Conservation (phyloP, 1,139 yeast species). For the Yamadazyma membranifaciens region DNA sequence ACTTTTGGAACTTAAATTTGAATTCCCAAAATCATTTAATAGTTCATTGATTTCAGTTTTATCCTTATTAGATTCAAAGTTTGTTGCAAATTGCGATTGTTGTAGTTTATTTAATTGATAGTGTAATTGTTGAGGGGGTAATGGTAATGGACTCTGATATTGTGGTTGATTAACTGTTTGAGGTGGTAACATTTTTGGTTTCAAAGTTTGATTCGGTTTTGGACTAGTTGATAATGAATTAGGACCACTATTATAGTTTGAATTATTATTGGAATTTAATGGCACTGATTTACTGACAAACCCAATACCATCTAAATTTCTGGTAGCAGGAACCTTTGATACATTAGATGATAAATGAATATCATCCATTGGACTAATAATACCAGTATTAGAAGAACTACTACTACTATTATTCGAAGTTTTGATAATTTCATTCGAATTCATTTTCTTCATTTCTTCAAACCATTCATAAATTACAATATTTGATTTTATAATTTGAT, state of each 20-base stretch:
- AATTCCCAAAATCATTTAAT: conserved; percentile 17
- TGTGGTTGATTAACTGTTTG: background rate
- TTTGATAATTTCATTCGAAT: conserved; percentile 4
- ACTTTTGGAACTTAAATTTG: conserved; percentile 14
- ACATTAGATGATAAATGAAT: background rate
- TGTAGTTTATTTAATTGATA: conserved; percentile 14
- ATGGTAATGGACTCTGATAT: background rate
- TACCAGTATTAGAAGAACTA: background rate
- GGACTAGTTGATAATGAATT: conserved; percentile 5
- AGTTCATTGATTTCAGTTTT: conserved; percentile 13
- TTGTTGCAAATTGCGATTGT: conserved; percentile 12
- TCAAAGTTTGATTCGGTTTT: too few relatives aligned
- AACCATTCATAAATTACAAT: conserved; percentile 17
- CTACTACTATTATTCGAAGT: too few relatives aligned
- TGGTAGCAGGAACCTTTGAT: background rate
- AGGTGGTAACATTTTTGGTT: conserved; percentile 3
- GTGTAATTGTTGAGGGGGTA: conserved; percentile 13
- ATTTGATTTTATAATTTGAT: conserved; percentile 11
- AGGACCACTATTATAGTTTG: background rate
- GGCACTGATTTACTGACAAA: conserved; percentile 4
- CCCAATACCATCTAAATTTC: background rate
- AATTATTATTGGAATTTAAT: conserved; percentile 1
- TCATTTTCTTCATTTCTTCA: conserved; percentile 13
- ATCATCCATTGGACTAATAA: too few relatives aligned
- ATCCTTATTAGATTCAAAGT: conserved; percentile 9